Conservation (phyloP, 768 basidiomycete genomes). For the Leccinum disarticulatum region DNA sequence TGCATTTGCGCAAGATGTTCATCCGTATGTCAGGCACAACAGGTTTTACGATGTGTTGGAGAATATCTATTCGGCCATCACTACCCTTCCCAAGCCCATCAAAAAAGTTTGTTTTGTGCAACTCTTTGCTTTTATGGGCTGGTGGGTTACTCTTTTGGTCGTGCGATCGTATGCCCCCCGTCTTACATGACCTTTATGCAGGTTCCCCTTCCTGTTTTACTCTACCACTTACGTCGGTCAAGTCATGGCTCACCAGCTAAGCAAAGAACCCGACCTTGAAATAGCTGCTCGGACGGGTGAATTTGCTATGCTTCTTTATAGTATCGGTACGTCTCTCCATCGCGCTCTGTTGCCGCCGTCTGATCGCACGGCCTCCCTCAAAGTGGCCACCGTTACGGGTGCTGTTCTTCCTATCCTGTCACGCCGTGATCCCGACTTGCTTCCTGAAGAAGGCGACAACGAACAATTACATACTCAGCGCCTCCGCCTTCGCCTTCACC, state of each 20-base stretch:
- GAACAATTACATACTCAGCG: constrained; percentile 73
- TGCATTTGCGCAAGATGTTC: constrained; percentile 2
- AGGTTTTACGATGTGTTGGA: constrained; percentile 69
- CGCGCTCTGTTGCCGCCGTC: background rate
- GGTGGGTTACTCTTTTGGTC: constrained; percentile 45
- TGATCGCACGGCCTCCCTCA: constrained; percentile 2
- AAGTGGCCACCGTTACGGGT: constrained; percentile 86
- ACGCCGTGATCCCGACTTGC: constrained; percentile 75
- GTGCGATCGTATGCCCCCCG: constrained; percentile 3
- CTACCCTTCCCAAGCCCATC: constrained; percentile 79
- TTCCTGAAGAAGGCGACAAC: constrained; percentile 65
- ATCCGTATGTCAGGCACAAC: constrained; percentile 34
- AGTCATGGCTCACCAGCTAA: constrained; percentile 82
- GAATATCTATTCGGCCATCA: constrained; percentile 73
- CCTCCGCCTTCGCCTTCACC: constrained; percentile 65
- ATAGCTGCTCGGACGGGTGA: constrained; percentile 83
- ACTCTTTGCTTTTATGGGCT: constrained; percentile 95
- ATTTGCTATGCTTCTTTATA: constrained; percentile 87
- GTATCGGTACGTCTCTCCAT: constrained; percentile 58
- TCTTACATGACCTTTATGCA: constrained; percentile 26
- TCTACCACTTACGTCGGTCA: constrained; percentile 94
- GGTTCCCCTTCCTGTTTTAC: constrained; percentile 96
- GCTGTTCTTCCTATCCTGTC: constrained; percentile 78
- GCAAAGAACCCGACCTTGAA: constrained; percentile 75
- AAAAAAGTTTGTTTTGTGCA: constrained; percentile 91